Conservation (phyloP, 1,284 basidiomycete genomes). For the Apiotrichum domesticum region DNA sequence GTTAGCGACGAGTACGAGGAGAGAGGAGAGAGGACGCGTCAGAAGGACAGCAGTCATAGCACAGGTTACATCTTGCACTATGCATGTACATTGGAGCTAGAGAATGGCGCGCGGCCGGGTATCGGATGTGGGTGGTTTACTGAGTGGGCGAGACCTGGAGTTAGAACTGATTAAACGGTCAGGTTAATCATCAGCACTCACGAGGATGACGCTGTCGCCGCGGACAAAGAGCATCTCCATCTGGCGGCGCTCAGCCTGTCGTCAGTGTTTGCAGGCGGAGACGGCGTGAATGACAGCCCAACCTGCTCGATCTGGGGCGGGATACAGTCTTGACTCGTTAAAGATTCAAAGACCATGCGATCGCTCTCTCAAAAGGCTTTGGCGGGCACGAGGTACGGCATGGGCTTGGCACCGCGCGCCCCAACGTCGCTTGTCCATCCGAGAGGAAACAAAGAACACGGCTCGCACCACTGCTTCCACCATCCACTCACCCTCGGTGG, state of each 20-base stretch:
- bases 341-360: too few relatives aligned
- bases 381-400: too few relatives aligned
- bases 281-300: background rate
- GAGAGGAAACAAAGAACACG: background rate
- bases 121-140: background rate
- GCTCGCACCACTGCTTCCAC: background rate
- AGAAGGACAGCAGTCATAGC: background rate
- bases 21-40: background rate
- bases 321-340: too few relatives aligned
- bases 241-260: slow-evolving; percentile 82
- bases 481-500: slow-evolving; percentile 45
- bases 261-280: background rate
- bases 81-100: slow-evolving; percentile 11
- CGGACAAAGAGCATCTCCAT: slow-evolving; percentile 98
- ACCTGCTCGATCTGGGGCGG: too few relatives aligned
- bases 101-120: background rate
- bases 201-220: slow-evolving; percentile 89
- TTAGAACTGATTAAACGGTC: background rate
- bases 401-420: too few relatives aligned
- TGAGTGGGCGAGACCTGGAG: slow-evolving; percentile 17
- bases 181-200: slow-evolving; percentile 44
- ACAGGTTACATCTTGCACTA: slow-evolving; percentile 5
- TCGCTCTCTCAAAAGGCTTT: too few relatives aligned
- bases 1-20: background rate
- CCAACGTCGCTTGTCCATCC: too few relatives aligned